A percentile compares a stretch with the other conserved stretches of the same genome.
phyloP scores from a whole-genome alignment of 2,329 filamentous ascomycete genomes.

The Aspergillus sojae region DNA sequence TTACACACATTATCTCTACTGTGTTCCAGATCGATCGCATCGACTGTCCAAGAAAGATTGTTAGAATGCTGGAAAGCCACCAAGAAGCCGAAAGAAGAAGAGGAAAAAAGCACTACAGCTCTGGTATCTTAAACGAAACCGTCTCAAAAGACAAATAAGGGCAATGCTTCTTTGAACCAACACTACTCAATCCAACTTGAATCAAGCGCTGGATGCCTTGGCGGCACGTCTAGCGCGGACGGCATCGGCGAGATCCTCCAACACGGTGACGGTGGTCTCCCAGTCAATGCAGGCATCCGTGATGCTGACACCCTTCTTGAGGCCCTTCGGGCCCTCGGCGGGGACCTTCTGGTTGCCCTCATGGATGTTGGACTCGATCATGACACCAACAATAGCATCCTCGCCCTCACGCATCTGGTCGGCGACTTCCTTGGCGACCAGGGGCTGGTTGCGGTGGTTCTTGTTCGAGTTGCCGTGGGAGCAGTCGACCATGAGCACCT shows the following conservation, averaged over 20 bases:
- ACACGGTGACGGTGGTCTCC: conserved; percentile 78
- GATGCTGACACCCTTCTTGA: conserved; percentile 91
- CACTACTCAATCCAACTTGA: conserved; percentile 20
- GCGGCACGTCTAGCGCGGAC: conserved; percentile 72
- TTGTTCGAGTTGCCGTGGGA: conserved; percentile 98
- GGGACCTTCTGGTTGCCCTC: conserved; percentile 90
- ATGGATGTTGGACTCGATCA: conserved; percentile 98
- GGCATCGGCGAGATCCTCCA: conserved; percentile 83
- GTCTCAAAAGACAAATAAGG: conserved; percentile 18
- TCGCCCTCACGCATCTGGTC: conserved; percentile 89
- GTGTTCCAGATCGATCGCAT: neutral
- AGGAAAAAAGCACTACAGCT: conserved; percentile 14
- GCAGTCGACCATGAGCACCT: conserved; percentile 97
- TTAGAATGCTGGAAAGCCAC: neutral
- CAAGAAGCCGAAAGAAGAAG: conserved; percentile 10
- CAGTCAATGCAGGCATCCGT: conserved; percentile 96
- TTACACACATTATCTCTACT: neutral
- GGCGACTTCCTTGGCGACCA: conserved; percentile 78
- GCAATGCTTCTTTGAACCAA: neutral
- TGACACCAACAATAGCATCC: conserved; percentile 87
- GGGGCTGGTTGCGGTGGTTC: conserved; percentile 95
- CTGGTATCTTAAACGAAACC: conserved; percentile 25
- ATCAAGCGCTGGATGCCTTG: conserved; percentile 31
- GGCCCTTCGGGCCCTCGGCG: conserved; percentile 71
- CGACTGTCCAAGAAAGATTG: neutral